A percentile compares a stretch with the other conserved stretches of the same genome.
phyloP scores from a whole-genome alignment of 495 filamentous ascomycete genomes.

The Peziza echinospora region DNA sequence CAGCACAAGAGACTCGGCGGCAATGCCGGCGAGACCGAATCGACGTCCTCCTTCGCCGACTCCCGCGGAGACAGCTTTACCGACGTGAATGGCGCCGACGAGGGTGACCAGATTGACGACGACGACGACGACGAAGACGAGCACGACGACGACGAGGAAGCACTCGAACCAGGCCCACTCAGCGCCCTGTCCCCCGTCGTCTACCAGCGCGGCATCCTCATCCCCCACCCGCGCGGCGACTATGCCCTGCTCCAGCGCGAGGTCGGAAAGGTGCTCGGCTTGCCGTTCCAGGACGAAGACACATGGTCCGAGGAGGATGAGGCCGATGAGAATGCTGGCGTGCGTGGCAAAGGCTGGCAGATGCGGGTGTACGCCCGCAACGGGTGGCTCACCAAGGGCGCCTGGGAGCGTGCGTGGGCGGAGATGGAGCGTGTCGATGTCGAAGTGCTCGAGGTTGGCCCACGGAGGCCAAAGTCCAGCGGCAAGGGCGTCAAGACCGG shows the following conservation, averaged over 20 bases:
- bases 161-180: not conserved
- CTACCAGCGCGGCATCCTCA: slow-evolving; percentile 60
- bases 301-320: slow-evolving; percentile 27
- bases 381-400: slow-evolving; percentile 73
- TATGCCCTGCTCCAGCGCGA: slow-evolving; percentile 85
- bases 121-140: not conserved
- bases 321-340: slow-evolving; percentile 25
- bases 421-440: slow-evolving; percentile 97
- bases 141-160: not conserved
- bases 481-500: too few relatives aligned
- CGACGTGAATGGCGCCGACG: too few relatives aligned
- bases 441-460: slow-evolving; percentile 36
- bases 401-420: slow-evolving; percentile 83
- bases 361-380: slow-evolving; percentile 84
- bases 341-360: slow-evolving; percentile 41
- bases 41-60: not conserved
- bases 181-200: slow-evolving; percentile 43
- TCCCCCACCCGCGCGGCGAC: slow-evolving; percentile 74
- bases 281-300: slow-evolving; percentile 31
- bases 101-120: too few relatives aligned
- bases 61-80: not conserved
- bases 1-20: not conserved
- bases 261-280: slow-evolving; percentile 70
- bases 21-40: not conserved
- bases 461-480: too few relatives aligned